Evolutionary conservation across 2,329 filamentous ascomycete species (phyloP).

Genomic region (Aulographum hederae): DNA sequence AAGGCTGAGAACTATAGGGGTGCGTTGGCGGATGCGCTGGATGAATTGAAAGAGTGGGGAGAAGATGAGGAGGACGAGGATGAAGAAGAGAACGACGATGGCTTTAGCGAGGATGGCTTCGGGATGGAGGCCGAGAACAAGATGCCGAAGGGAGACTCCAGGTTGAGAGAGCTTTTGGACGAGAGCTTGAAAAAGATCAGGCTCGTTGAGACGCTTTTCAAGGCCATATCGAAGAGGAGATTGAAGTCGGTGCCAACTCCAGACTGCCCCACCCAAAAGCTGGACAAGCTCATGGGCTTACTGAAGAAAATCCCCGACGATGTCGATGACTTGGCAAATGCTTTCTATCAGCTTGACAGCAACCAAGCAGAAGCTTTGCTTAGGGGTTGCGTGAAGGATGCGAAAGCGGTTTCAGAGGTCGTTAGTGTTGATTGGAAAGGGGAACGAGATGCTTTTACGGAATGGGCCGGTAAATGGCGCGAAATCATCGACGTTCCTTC

Average conservation of each 20-base stretch:
- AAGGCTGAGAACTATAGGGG: constrained; percentile 60
- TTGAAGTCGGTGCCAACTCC: not conserved
- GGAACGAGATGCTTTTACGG: no score
- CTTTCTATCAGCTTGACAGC: constrained; percentile 53
- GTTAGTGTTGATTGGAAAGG: no score
- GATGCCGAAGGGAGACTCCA: constrained; percentile 45
- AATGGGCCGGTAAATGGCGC: no score
- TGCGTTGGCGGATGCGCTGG: constrained; percentile 62
- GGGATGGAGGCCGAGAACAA: constrained; percentile 44
- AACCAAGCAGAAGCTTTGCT: constrained; percentile 39
- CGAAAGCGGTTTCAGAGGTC: no score
- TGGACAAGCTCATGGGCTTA: constrained; percentile 37
- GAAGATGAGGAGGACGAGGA: constrained; percentile 50
- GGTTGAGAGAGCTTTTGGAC: constrained; percentile 50
- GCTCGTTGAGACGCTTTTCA: constrained; percentile 34
- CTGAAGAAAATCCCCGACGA: constrained; percentile 44
- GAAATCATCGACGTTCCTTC: no score
- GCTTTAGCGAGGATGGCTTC: constrained; percentile 35
- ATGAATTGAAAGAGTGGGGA: constrained; percentile 77
- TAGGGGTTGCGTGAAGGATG: no score
- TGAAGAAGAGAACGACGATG: constrained; percentile 20
- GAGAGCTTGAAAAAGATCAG: constrained; percentile 52
- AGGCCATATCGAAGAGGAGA: not conserved
- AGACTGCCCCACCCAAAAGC: constrained; percentile 11
- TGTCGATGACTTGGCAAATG: constrained; percentile 51